Evolutionary conservation across 2,329 filamentous ascomycete genomes (phyloP), one percentile per base, ranked within the genome.

Genomic region (Thelonectria rubi): DNA sequence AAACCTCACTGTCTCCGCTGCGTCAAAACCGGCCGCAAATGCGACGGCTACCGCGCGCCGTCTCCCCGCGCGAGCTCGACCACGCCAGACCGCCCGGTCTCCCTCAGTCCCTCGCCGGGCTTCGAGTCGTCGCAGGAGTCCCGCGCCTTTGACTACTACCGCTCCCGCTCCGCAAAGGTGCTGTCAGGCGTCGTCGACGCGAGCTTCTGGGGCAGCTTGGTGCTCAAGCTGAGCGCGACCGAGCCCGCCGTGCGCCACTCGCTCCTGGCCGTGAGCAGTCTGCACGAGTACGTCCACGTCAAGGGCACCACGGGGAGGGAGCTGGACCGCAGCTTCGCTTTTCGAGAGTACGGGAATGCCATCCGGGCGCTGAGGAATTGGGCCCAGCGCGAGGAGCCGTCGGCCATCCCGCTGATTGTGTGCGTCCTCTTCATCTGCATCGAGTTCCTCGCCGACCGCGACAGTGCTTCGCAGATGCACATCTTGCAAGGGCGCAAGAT

Each of bases 1-100:
- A 85, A 82, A 58, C 84, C 84, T 1, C 75, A 72, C 40, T 88
- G 85, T 65, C 72, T 79, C 37, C 80, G 83, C 58, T 87, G 85
- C 67, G 79, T 78, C 34, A 83, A 81, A 58, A 86, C 84, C 3
- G 84, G 85, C 12, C 79, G 85, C 54, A 81, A 79, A 65, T 87
- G 85, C 68, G 85, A 87, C 69, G 85, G 85, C 60, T 87, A 88
- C 58, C 68, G 74, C 10, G 63, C 71, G 14, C 66, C 53, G 1
- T 59, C 65, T 12, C 39, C 47, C 3, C 58, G 64, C 20, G 62
- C 66, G 11, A 66, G 64, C 1, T 66, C 66, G 8, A 62, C 65
- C 34, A 7, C 8, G 26, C 12, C 34, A 11, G 34, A 15, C 11
- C 34, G 34, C 10, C 62, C 60, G 24, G 57, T 58, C 39, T 45